Evolutionary conservation across 495 filamentous ascomycete genomes (phyloP), one percentile per base, ranked within the genome.

Genomic region (Evansstolkia leycettana): DNA sequence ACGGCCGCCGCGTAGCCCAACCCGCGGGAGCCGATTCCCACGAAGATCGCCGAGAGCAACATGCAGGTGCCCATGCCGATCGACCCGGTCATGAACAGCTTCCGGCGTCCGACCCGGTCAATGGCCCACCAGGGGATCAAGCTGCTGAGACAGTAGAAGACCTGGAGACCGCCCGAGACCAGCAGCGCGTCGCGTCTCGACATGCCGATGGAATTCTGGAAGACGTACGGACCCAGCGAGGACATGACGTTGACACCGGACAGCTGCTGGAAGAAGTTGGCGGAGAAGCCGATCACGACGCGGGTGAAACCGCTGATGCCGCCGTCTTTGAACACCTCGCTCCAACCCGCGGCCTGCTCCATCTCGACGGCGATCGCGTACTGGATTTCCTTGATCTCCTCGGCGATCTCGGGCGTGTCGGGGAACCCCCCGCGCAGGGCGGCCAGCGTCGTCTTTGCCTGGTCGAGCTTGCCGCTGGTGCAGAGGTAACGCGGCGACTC

Each of bases 391-490:
- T 37, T 17, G 13, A 23, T 23, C 19, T 39, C 37, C n/a, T 7
- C 24, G 7, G n/a, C 7, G 24, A 26, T n/a, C 24, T 7, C 7
- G 7, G 66, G 53, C 37, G 79, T 65, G 19, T 73, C 65, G 1
- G 51, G 46, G n/a, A 62, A 51, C 7, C 78, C 62, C 24, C 73
- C 67, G 11, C 75, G 67, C 34, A 78, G 63, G 57, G 62, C 71
- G 53, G 61, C 67, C 7, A 79, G 63, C 19, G 70, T 69, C 38
- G 60, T 55, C 27, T 75, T 37, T 2, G 70, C 75, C 29, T 69
- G 37, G 17, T 75, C 62, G 6, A 65, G 52, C 17, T 48, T 33
- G 15, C 50, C 67, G 42, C 72, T 68, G 31, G 62, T 58, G 47
- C 68, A 46, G 23, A 71, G 51, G 60, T 66, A 73, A 7, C 70